Base-by-base conservation (phyloP, 495 filamentous ascomycete genomes). In the Elasticomyces elasticus region DNA sequence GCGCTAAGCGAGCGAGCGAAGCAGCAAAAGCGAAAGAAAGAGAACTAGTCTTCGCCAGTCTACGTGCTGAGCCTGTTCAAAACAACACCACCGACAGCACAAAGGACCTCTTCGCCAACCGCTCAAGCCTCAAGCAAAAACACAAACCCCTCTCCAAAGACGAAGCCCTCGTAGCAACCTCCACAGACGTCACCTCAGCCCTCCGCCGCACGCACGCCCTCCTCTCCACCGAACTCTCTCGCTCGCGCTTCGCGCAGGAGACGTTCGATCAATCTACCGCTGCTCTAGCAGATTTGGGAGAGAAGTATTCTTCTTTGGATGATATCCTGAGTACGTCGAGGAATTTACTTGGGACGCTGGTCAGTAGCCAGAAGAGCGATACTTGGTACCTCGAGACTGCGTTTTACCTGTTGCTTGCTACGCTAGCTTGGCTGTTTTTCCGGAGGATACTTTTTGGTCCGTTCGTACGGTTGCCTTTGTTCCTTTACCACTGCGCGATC, bases 301-400 rank as follows among this genome's bases (percentile, higher is more conserved):
- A 89, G 57, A 82, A 77, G 0, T 99, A 99, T 63, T 81, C 72
- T 30, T 77, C 77, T 25, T 78, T 97, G 15, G 88, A 91, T 60
- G 77, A 77, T 26, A 72, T 97, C 51, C 72, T 99, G 24, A 72
- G 79, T 0, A 82, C 76, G 31, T 86, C 83, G 19, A 77, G 81
- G 52, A 83, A 79, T 53, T 77, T 99, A 15, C 78, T 96, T 11
- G 79, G 78, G 15, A 87, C 86, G 23, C 71, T 99, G 43, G 72
- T 96, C 30, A 80, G 80, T 60, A 89, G 86, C 27, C 86, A 90
- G 63, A 96, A 96, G 72, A 89, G 83, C 37, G 92, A 97, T 67
- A 92, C 88, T 2, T 99, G 92, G 92, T 99, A 99, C 62, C 76
- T 96, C 25, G 81, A 88, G 68, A 90, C 83, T 19, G 82, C 90